Base-by-base conservation (phyloP, 2,329 filamentous ascomycete genomes). In the Zasmidium cellare region DNA sequence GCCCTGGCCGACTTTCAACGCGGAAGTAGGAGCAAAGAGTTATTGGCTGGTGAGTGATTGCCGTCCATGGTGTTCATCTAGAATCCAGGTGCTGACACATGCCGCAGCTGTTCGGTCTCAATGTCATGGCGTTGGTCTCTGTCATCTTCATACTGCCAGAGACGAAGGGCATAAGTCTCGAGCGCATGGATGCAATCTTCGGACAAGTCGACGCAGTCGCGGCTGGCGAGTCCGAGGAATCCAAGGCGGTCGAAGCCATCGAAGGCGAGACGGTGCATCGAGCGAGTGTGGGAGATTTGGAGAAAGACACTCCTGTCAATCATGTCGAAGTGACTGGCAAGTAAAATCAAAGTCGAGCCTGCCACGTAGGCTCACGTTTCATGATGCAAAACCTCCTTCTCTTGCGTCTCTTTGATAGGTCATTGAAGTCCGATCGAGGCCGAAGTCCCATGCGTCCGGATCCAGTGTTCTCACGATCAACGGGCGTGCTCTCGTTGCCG, bases 121-220 rank as follows among this genome's bases (percentile, higher is more conserved):
- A 78, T 59, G 65, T 73, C 28, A 64, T 70, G 44, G 74, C 72
- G 9, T 46, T 74, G 54, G 67, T 75, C 46, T 87, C 86, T 65
- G 83, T 86, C 51, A 87, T 80, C 76, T 84, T 87, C 76, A 82
- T 86, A 20, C 31, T 88, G 18, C 87, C 87, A 1, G 87, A 90
- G 74, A 90, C 87, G 9, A 90, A 90, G 76, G 87, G 87, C 20
- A 60, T 69, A 45, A 60, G 56, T 52, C 55, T 70, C 5, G 67
- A 70, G 55, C 50, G 66, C 2, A 70, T 70, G 67, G 63, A 68
- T 47, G 58, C 58, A 41, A 64, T 70, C 18, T 70, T 70, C 51
- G 67, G 67, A 2, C 70, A 72, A 19, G 61, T 73, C 12, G 75
- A 77, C 66, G 67, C 67, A 41, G 75, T 77, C 9, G 69, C 71